Conservation (phyloP, 371 early-diverging fungal genomes). For the Dinochytrium kinnereticum region DNA sequence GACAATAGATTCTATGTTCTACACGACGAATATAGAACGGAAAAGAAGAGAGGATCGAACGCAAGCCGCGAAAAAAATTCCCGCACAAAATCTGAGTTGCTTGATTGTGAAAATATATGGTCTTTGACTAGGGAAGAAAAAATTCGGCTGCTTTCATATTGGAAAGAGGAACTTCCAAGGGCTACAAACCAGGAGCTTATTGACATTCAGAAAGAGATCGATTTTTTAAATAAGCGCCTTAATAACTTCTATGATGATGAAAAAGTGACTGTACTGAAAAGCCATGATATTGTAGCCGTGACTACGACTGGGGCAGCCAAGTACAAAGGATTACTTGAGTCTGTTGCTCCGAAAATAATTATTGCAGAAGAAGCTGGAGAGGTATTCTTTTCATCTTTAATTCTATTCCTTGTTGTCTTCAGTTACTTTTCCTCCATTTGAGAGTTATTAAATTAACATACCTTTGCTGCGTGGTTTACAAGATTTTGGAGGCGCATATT, state of each 20-base stretch:
- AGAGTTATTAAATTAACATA: no score
- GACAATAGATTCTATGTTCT: no score
- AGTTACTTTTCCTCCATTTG: no score
- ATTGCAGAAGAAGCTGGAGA: constrained; percentile 76
- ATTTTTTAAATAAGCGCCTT: not conserved
- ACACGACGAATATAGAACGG: no score
- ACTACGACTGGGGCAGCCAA: constrained; percentile 75
- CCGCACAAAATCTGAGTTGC: no score
- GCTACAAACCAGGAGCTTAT: constrained; percentile 40
- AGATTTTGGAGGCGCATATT: constrained; percentile 67
- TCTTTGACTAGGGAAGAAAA: no score
- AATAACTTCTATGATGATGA: constrained; percentile 50
- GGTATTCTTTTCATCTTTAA: no score
- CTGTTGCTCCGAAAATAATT: constrained; percentile 29
- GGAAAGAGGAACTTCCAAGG: constrained; percentile 50
- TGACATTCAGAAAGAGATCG: constrained; percentile 2
- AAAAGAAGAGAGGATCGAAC: no score
- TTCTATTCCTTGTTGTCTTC: no score
- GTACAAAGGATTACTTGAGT: constrained; percentile 21
- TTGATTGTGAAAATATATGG: no score
- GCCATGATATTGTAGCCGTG: constrained; percentile 65
- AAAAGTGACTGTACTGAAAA: constrained; percentile 58
- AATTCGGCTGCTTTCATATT: constrained; percentile 60
- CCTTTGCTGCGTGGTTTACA: not conserved
- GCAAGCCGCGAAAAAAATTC: no score